Conservation (phyloP, 1,139 yeast species). For the Maudiozyma humilis region DNA sequence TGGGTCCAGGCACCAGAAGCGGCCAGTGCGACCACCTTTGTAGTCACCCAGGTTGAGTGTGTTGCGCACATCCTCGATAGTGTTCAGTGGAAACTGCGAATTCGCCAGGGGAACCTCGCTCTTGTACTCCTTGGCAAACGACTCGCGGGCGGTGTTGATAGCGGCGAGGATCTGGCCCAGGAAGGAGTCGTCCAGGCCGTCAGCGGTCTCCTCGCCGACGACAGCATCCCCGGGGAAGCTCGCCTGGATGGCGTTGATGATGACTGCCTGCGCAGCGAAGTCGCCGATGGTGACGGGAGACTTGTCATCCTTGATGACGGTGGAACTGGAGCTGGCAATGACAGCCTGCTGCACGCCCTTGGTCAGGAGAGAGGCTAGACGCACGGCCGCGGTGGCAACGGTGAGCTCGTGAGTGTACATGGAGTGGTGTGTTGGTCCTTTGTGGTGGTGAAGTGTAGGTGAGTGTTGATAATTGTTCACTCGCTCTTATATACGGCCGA, state of each 20-base stretch:
- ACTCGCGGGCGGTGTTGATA: conserved; percentile 37
- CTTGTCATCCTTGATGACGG: conserved; percentile 75
- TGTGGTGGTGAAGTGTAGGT: not conserved
- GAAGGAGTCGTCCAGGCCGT: conserved; percentile 45
- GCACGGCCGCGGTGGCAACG: conserved; percentile 83
- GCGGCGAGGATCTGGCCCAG: conserved; percentile 43
- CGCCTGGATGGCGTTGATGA: conserved; percentile 69
- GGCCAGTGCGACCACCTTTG: conserved; percentile 65
- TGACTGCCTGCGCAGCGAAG: conserved; percentile 90
- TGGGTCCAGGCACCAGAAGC: conserved; percentile 97
- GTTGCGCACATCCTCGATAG: conserved; percentile 45
- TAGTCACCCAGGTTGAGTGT: conserved; percentile 75
- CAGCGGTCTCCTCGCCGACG: conserved; percentile 92
- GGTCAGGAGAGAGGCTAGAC: conserved; percentile 74
- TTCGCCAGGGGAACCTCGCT: conserved; percentile 28
- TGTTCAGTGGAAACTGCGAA: conserved; percentile 31
- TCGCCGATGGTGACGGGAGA: conserved; percentile 97
- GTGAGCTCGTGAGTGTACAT: conserved; percentile 48
- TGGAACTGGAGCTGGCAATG: conserved; percentile 44
- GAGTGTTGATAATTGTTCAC: no score
- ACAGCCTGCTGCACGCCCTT: conserved; percentile 64
- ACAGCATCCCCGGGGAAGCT: conserved; percentile 79
- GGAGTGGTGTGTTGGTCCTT: not conserved
- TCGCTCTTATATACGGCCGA: not conserved
- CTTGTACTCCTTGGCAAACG: conserved; percentile 12